Percentiles rank a stretch among this genome's conserved stretches.
These are phyloP conservation scores for Rhododendron kiyosumense DNA, from an alignment of 148 eudicot species.

Conservation along the genomic window DNA sequence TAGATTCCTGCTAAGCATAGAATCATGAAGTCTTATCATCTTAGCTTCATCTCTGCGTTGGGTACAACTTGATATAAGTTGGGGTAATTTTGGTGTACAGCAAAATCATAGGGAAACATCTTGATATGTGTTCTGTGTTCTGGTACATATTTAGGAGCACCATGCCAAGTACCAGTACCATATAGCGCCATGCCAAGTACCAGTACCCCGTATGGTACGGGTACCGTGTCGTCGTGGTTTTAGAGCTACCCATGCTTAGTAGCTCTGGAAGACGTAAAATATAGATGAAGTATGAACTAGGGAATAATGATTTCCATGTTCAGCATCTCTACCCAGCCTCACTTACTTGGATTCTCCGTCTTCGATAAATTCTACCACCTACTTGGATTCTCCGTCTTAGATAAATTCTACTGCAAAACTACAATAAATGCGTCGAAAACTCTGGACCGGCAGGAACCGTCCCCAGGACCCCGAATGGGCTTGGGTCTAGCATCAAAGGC, in stretches of 20 bases:
- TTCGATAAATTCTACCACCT: too few relatives aligned
- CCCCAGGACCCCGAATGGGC: neutral
- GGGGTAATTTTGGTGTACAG: neutral
- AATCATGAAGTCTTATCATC: neutral
- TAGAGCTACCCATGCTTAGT: neutral
- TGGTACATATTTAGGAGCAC: neutral
- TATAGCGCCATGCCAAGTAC: too few relatives aligned
- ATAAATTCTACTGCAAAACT: neutral
- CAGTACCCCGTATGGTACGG: neutral
- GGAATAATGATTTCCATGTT: neutral
- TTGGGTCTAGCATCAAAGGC: neutral
- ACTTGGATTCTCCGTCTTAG: neutral
- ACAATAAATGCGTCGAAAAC: neutral
- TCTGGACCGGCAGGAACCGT: neutral
- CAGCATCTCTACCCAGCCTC: neutral
- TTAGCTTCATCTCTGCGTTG: neutral
- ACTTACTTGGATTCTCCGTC: neutral
- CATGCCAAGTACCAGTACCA: neutral
- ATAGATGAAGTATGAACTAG: neutral
- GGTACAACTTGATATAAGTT: neutral
- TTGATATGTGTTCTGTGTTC: neutral
- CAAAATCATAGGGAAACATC: neutral
- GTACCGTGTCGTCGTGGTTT: neutral
- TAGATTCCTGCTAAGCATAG: too few relatives aligned
- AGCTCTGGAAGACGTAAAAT: neutral